These are phyloP conservation scores for Periconia sp. DNA, from an alignment of 2,329 filamentous ascomycete species.

Conservation along the genomic window DNA sequence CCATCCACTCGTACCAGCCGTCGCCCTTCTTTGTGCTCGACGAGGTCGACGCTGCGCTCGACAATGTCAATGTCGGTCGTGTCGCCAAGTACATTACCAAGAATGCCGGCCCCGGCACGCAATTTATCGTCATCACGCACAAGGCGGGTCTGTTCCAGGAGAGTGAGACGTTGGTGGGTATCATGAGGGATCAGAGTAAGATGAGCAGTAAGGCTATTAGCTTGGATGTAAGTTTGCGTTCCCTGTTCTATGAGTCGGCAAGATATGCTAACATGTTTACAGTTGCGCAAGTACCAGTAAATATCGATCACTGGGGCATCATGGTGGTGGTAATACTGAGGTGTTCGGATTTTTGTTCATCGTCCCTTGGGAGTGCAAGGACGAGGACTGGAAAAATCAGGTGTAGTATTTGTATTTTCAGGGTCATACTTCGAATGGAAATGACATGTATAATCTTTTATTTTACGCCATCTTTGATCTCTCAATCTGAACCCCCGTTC, in stretches of 20 bases:
- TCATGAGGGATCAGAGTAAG: slow-evolving; percentile 91
- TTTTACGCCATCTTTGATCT: too few species aligned
- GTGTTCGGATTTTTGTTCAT: too few species aligned
- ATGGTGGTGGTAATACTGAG: too few species aligned
- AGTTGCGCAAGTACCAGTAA: slow-evolving; percentile 5
- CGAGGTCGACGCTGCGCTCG: slow-evolving; percentile 96
- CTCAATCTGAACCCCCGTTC: too few species aligned
- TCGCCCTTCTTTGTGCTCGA: slow-evolving; percentile 97
- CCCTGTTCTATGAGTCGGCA: slow-evolving; percentile 24
- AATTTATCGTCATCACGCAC: slow-evolving; percentile 96
- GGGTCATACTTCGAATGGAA: too few species aligned
- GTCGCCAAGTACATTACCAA: slow-evolving; percentile 96
- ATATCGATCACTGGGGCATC: too few species aligned
- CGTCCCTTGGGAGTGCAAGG: too few species aligned
- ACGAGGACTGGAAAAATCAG: too few species aligned
- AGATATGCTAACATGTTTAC: slow-evolving; percentile 22
- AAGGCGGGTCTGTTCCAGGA: slow-evolving; percentile 96
- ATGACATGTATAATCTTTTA: too few species aligned
- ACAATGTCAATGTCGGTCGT: slow-evolving; percentile 94
- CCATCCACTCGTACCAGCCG: slow-evolving; percentile 94
- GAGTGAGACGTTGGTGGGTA: slow-evolving; percentile 91
- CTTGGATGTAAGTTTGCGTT: slow-evolving; percentile 75
- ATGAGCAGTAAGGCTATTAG: slow-evolving; percentile 92
- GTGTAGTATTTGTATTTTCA: too few species aligned
- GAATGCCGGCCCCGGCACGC: slow-evolving; percentile 94